phyloP scores from a whole-genome alignment of 768 basidiomycete species.

The Naganishia kalamii region DNA sequence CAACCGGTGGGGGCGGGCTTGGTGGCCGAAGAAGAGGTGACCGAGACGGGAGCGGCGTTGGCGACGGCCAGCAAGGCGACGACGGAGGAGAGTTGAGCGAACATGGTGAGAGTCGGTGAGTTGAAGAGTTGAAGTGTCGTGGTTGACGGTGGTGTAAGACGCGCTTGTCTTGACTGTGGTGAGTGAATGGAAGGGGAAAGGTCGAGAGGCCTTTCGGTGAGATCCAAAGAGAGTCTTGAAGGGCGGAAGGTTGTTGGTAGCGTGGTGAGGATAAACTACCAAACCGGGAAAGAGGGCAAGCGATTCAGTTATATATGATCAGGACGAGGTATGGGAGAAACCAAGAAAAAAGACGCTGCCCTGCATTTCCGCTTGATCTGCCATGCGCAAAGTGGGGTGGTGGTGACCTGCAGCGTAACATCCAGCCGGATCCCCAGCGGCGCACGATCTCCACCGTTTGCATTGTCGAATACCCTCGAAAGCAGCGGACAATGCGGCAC shows the following conservation, averaged over 20 bases:
- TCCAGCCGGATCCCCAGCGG: not conserved
- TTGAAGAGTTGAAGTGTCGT: slow-evolving; percentile 9
- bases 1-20: slow-evolving; percentile 30
- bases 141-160: slow-evolving; percentile 13
- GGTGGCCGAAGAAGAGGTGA: slow-evolving; percentile 6
- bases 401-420: not conserved
- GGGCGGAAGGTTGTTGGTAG: not conserved
- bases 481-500: not conserved
- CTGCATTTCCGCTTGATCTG: not conserved
- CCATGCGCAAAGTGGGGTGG: not conserved
- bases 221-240: not conserved
- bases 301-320: not conserved
- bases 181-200: slow-evolving; percentile 12
- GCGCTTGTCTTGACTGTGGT: slow-evolving; percentile 14
- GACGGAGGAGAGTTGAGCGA: slow-evolving; percentile 10
- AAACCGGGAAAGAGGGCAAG: not conserved
- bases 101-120: not conserved
- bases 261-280: not conserved
- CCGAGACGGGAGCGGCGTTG: slow-evolving; percentile 10
- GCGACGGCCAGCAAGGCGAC: slow-evolving; percentile 13
- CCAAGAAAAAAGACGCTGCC: no score
- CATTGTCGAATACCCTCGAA: not conserved
- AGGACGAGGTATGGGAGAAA: not conserved
- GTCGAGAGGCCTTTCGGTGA: not conserved
- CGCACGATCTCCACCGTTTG: not conserved